phyloP scores from a whole-genome alignment of 768 basidiomycete species.

The Suillus variegatus region DNA sequence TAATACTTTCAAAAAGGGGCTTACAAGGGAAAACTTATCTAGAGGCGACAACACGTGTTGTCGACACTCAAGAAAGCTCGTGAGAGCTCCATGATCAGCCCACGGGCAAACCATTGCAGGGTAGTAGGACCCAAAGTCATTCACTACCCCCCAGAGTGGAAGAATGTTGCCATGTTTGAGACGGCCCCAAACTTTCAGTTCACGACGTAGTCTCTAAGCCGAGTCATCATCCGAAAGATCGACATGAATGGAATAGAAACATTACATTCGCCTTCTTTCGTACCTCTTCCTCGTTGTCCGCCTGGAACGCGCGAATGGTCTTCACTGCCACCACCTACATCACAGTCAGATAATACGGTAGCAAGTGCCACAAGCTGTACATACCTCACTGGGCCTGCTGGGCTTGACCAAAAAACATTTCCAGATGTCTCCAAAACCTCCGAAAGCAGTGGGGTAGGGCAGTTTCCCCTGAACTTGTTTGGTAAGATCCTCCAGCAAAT shows the following conservation, averaged over 20 bases:
- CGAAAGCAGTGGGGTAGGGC: background rate
- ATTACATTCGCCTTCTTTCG: slow-evolving; percentile 1
- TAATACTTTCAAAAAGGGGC: background rate
- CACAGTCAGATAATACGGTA: background rate
- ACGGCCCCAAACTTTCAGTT: slow-evolving; percentile 23
- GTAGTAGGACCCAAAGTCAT: slow-evolving; percentile 21
- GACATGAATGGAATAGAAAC: background rate
- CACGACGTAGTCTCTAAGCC: slow-evolving; percentile 18
- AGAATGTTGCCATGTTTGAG: slow-evolving; percentile 24
- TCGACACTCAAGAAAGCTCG: slow-evolving; percentile 13
- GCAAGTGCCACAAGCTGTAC: background rate
- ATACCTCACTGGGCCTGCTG: background rate
- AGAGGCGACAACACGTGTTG: slow-evolving; percentile 4
- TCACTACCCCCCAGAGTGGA: slow-evolving; percentile 18
- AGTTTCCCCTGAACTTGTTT: background rate
- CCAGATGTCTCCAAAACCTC: slow-evolving; percentile 11
- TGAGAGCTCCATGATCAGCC: slow-evolving; percentile 19
- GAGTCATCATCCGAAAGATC: background rate
- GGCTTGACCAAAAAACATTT: slow-evolving; percentile 3
- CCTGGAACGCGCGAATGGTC: background rate
- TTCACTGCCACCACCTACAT: slow-evolving; percentile 9
- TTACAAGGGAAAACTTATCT: slow-evolving; percentile 20
- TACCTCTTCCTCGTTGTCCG: background rate
- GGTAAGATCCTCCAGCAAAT: background rate
- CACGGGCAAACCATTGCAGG: slow-evolving; percentile 26